These are phyloP conservation scores for Pseudocercospora pini-densiflorae DNA, from an alignment of 2,329 filamentous ascomycete species.

Conservation along the genomic window DNA sequence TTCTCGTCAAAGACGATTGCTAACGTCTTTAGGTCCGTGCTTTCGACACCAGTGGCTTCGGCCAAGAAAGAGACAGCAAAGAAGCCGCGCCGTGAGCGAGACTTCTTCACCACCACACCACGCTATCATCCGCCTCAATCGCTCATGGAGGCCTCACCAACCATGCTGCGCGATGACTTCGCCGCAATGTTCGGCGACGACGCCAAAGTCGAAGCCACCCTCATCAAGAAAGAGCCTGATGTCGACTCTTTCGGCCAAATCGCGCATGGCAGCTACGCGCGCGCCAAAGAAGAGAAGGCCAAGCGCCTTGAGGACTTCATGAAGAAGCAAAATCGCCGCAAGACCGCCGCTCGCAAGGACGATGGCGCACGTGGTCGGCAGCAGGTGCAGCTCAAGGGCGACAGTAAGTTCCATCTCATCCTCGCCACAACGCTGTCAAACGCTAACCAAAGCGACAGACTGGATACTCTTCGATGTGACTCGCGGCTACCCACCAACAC, in stretches of 20 bases:
- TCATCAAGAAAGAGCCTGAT: slow-evolving; percentile 4
- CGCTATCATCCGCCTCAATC: background rate
- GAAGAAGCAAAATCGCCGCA: slow-evolving; percentile 9
- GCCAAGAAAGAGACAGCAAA: slow-evolving; percentile 1
- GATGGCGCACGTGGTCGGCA: background rate
- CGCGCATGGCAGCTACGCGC: background rate
- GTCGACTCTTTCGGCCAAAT: slow-evolving; percentile 4
- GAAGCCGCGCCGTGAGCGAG: background rate
- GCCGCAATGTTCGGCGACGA: background rate
- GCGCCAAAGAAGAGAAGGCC: slow-evolving; percentile 9
- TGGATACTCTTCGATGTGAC: slow-evolving; percentile 35
- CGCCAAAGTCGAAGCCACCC: background rate
- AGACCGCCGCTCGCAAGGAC: background rate
- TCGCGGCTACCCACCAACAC: slow-evolving; percentile 21
- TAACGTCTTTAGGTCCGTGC: background rate
- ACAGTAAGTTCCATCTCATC: slow-evolving; percentile 40
- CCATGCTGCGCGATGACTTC: slow-evolving; percentile 6
- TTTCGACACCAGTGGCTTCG: background rate
- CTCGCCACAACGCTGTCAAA: background rate
- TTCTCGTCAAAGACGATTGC: background rate
- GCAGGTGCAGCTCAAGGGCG: slow-evolving; percentile 9
- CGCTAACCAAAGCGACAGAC: slow-evolving; percentile 21
- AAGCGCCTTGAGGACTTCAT: slow-evolving; percentile 1
- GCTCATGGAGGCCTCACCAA: background rate
- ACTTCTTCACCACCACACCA: background rate